A percentile compares a stretch with the other conserved stretches of the same genome.
Conservation (phyloP, 495 filamentous ascomycete genomes). For the Trichoderma orchidacearum region DNA sequence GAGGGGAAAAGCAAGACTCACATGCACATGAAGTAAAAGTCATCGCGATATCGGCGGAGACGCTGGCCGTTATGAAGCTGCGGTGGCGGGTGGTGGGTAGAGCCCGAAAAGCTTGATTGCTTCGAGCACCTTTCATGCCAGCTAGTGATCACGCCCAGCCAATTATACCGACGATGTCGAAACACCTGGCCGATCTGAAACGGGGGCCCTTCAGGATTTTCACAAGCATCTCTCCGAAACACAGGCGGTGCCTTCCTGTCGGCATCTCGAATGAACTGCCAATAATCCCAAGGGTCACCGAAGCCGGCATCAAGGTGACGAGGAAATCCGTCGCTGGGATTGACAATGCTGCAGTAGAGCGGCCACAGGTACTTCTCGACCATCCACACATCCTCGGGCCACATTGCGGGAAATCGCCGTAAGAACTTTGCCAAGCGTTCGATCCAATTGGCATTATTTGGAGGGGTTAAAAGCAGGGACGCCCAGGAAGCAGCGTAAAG, state of each 20-base stretch:
- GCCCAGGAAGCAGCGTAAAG: constrained; percentile 69
- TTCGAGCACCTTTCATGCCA: constrained; percentile 46
- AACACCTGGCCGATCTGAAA: constrained; percentile 80
- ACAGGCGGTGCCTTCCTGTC: constrained; percentile 47
- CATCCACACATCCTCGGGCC: constrained; percentile 55
- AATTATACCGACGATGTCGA: constrained; percentile 66
- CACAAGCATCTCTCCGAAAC: constrained; percentile 28
- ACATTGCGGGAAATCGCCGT: constrained; percentile 52
- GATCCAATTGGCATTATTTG: constrained; percentile 23
- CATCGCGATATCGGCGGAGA: neutral
- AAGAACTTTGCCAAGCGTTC: constrained; percentile 43
- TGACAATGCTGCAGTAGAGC: constrained; percentile 25
- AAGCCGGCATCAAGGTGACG: constrained; percentile 7
- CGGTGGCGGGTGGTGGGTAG: neutral
- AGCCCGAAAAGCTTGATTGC: neutral
- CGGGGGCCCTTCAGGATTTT: constrained; percentile 29
- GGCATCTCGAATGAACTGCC: constrained; percentile 43
- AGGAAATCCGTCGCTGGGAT: constrained; percentile 5
- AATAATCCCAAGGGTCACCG: constrained; percentile 23
- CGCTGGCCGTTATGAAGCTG: neutral
- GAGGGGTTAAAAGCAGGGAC: constrained; percentile 47
- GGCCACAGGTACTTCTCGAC: constrained; percentile 53
- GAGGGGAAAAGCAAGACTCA: constrained; percentile 27
- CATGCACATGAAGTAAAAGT: constrained; percentile 22
- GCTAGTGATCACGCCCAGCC: constrained; percentile 69